These are phyloP conservation scores for Candida hispaniensis DNA, from an alignment of 805 yeast species.

Conservation along the genomic window DNA sequence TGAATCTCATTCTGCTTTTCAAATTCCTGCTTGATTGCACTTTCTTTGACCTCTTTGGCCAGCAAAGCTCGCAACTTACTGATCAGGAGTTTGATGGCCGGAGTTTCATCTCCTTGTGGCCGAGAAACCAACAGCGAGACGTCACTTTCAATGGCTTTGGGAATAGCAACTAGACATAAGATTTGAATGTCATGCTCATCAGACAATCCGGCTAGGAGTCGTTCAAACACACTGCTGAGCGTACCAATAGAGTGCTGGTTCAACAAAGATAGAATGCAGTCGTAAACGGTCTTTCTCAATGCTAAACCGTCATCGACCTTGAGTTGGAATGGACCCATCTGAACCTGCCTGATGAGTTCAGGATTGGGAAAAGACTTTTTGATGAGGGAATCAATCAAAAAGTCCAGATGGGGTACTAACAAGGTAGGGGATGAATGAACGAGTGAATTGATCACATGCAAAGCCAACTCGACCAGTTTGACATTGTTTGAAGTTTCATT, in stretches of 20 bases:
- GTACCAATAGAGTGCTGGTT: too few relatives aligned
- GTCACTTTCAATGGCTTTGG: slow-evolving; percentile 6
- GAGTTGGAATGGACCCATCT: slow-evolving; percentile 83
- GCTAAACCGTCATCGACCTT: slow-evolving; percentile 69
- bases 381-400: slow-evolving; percentile 32
- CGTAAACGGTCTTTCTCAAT: slow-evolving; percentile 61
- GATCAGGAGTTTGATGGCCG: slow-evolving; percentile 3
- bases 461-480: slow-evolving; percentile 48
- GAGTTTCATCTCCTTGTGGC: neutral
- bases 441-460: slow-evolving; percentile 48
- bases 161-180: slow-evolving; percentile 38
- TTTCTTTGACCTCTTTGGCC: slow-evolving; percentile 35
- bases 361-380: slow-evolving; percentile 36
- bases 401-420: slow-evolving; percentile 37
- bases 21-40: slow-evolving; percentile 57
- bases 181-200: slow-evolving; percentile 54
- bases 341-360: slow-evolving; percentile 44
- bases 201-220: slow-evolving; percentile 42
- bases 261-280: slow-evolving; percentile 34
- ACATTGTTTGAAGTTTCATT: slow-evolving; percentile 32
- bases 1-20: slow-evolving; percentile 42
- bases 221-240: slow-evolving; percentile 31
- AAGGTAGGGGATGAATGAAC: slow-evolving; percentile 44
- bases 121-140: slow-evolving; percentile 4
- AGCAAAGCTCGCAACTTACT: slow-evolving; percentile 2